These are phyloP conservation scores for Aspergillus glaucus DNA, from an alignment of 2,329 filamentous ascomycete species.

Conservation along the genomic window DNA sequence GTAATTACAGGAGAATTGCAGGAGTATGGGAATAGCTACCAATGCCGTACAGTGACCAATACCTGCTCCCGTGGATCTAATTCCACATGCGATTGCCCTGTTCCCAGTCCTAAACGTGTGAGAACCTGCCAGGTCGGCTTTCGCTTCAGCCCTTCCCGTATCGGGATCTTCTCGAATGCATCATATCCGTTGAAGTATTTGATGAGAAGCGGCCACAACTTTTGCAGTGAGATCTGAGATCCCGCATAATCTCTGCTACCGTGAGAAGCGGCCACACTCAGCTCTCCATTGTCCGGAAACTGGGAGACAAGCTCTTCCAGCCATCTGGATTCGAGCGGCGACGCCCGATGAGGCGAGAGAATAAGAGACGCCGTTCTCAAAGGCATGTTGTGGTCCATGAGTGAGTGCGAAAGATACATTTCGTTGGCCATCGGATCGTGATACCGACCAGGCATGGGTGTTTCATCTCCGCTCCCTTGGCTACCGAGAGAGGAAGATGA, in stretches of 20 bases:
- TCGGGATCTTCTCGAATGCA: slow-evolving; percentile 76
- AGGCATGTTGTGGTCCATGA: slow-evolving; percentile 27
- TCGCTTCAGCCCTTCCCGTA: slow-evolving; percentile 80
- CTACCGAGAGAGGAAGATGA: slow-evolving; percentile 35
- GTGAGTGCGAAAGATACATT: slow-evolving; percentile 26
- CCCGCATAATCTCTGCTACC: slow-evolving; percentile 20
- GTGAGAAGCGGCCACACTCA: slow-evolving; percentile 9
- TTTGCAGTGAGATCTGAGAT: slow-evolving; percentile 40
- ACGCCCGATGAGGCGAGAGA: slow-evolving; percentile 70
- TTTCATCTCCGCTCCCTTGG: slow-evolving; percentile 32
- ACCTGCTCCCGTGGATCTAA: slow-evolving; percentile 32
- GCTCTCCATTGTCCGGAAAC: slow-evolving; percentile 23
- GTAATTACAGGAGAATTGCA: too few relatives aligned
- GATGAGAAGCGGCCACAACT: slow-evolving; percentile 66
- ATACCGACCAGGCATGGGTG: slow-evolving; percentile 27
- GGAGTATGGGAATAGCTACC: slow-evolving; percentile 40
- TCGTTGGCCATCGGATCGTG: slow-evolving; percentile 16
- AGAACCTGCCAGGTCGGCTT: slow-evolving; percentile 56
- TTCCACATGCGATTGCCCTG: slow-evolving; percentile 38
- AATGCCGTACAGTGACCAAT: slow-evolving; percentile 62
- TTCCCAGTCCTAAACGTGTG: slow-evolving; percentile 59
- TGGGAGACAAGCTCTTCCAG: slow-evolving; percentile 43
- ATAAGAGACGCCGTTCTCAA: slow-evolving; percentile 58
- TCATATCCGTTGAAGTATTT: slow-evolving; percentile 84
- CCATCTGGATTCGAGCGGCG: slow-evolving; percentile 70